Base-by-base conservation (phyloP, 2,329 filamentous ascomycete genomes). In the Ophiostoma triangulosporum region DNA sequence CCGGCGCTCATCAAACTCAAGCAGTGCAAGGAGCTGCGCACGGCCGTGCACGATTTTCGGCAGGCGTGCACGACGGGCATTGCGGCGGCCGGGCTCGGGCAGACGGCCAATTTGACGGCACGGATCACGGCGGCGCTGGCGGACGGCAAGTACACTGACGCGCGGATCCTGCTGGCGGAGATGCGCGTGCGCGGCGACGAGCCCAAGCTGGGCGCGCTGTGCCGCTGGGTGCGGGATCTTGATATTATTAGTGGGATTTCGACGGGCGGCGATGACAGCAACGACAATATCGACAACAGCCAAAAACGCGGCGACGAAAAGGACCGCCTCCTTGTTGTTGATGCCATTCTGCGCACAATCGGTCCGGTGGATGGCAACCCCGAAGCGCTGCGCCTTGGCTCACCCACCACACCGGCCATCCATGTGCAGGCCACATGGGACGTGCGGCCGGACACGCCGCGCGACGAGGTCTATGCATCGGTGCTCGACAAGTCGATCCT, bases 221-320 rank as follows among this genome's bases (percentile, higher is more conserved):
- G 82, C 64, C 77, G 83, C 54, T 87, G 83, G 83, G 83, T 86
- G 4, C 75, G 83, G 54, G 82, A 85, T 61, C 68, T 86, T 26
- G 83, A 86, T 60, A 77, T 85, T 24, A 77, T 85, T 50, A 83
- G 78, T 58, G 81, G 81, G 1, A 66, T 85, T 7, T 79, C 79
- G 3, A 78, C 79, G 22, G 70, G 76, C 52, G 33, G 11, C 15
- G 12, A 36, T 17, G 7, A 36, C 33, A 3, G 20, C 38, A 22
- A 20, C 33, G 15, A 14, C 33, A 35, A 14, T 14, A 11, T 4
- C 15, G 12, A 15, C 33, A 35, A 71, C 3, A 65, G 68, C 46
- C 63, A n/a, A n/a, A n/a, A n/a, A n/a, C n/a, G n/a, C 64, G 36
- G 46, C 2, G 70, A 68, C 45, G 76, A 81, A 11, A 66, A 73